These are phyloP conservation scores for Colletotrichum orbiculare DNA, from an alignment of 2,329 filamentous ascomycete species.

Conservation along the genomic window DNA sequence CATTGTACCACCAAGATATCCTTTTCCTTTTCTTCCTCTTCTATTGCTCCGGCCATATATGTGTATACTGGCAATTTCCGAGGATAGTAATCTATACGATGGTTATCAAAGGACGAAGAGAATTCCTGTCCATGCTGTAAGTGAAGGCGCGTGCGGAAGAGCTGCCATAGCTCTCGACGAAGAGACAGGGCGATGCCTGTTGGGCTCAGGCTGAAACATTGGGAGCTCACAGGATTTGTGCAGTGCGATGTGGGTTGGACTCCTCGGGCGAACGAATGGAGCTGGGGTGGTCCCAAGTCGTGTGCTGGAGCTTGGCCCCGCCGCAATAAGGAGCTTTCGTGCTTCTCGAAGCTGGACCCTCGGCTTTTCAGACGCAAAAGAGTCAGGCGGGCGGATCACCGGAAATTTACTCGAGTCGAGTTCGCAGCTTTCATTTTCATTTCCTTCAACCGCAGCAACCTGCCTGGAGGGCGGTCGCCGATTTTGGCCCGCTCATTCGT, in stretches of 20 bases:
- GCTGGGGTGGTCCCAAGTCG: slow-evolving; percentile 27
- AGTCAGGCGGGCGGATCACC: slow-evolving; percentile 8
- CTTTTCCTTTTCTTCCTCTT: slow-evolving; percentile 37
- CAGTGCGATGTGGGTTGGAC: no score
- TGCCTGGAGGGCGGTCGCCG: no score
- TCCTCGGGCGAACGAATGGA: slow-evolving; percentile 1
- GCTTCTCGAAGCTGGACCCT: slow-evolving; percentile 26
- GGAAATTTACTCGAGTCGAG: slow-evolving; percentile 1
- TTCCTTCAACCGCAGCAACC: background rate
- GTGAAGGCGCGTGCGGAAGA: slow-evolving; percentile 1
- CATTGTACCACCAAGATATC: slow-evolving; percentile 38
- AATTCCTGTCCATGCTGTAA: background rate
- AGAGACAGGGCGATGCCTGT: slow-evolving; percentile 28
- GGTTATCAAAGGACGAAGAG: background rate
- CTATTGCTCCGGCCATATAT: slow-evolving; percentile 33
- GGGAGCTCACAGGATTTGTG: slow-evolving; percentile 8
- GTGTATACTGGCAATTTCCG: slow-evolving; percentile 28
- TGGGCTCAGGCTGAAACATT: slow-evolving; percentile 16
- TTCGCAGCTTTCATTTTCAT: background rate
- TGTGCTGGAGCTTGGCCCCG: slow-evolving; percentile 26
- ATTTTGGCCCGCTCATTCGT: background rate
- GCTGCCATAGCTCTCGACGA: background rate
- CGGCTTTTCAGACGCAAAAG: slow-evolving; percentile 11
- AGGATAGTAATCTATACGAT: slow-evolving; percentile 31
- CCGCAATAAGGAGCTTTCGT: slow-evolving; percentile 13